A percentile compares a stretch with the other conserved stretches of the same genome.
phyloP scores from a whole-genome alignment of 169 alveolate genomes.

The Eimeria necatrix region DNA sequence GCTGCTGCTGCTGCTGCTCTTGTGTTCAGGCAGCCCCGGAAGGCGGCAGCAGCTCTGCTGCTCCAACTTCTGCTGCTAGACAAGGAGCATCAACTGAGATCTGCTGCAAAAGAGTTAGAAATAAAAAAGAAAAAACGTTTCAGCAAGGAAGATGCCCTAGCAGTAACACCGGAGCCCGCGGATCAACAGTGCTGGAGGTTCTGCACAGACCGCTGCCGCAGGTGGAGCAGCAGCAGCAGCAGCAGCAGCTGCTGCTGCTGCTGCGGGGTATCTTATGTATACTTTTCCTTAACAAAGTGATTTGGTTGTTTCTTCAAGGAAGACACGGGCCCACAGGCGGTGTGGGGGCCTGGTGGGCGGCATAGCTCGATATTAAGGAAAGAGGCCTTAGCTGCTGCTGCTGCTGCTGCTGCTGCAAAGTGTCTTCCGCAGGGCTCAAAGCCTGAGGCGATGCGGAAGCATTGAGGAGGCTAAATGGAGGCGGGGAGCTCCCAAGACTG shows the following conservation, averaged over 20 bases:
- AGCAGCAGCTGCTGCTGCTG: slow-evolving; percentile 41
- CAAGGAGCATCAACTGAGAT: no score
- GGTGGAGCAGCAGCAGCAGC: slow-evolving; percentile 22
- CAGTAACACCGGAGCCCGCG: neutral
- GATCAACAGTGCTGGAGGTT: neutral
- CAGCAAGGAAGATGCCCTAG: neutral
- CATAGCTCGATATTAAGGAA: no score
- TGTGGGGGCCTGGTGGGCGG: no score
- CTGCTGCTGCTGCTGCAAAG: no score
- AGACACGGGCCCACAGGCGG: no score
- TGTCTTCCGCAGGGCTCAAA: no score
- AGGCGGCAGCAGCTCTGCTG: slow-evolving; percentile 23
- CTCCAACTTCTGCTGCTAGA: neutral
- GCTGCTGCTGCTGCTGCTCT: slow-evolving; percentile 7
- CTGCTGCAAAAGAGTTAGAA: neutral
- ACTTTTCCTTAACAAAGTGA: no score
- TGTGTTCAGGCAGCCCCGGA: slow-evolving; percentile 20
- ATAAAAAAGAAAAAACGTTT: no score
- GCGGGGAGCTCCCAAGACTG: neutral
- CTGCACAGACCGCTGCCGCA: slow-evolving; percentile 26
- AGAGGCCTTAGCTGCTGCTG: no score
- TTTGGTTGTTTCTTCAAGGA: no score
- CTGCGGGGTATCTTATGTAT: neutral
- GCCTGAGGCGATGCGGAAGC: no score
- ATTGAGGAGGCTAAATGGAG: no score